Evolutionary conservation across 2,329 filamentous ascomycete genomes (phyloP), one percentile per base, ranked within the genome.

Genomic region (Penicillium sp.): DNA sequence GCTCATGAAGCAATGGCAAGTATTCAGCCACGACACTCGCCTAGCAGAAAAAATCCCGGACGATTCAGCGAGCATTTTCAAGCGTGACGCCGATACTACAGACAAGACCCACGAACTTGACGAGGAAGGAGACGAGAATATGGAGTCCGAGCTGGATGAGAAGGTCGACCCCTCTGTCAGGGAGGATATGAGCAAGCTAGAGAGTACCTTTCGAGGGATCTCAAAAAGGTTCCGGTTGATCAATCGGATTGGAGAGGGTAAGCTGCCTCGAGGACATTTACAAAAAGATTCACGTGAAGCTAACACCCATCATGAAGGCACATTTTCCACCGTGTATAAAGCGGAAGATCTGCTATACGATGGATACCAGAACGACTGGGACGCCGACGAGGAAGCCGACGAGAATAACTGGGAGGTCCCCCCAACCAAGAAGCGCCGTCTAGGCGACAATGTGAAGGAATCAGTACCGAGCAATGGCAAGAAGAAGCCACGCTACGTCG

Each of bases 311-410:
- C 51, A n/a, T 35, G 8, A 62, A 96, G 91, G 94, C 57, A 99
- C 94, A 1, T 99, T 99, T 71, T 97, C 94, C 0, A 97, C 94
- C 1, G 94, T 99, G 12, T 99, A 99, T 81, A 99, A 99, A 73
- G 94, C 95, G 20, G 91, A 97, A 73, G 94, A 99, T 70, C 77
- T 97, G 24, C 81, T 88, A 56, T 96, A 97, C 71, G 84, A 94
- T 62, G 79, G 82, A 58, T 95, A 90, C 73, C 79, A 89, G 61
- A 97, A 97, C 69, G 83, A 87, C 62, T 97, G 93, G 91, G 92
- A 97, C 67, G 71, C 88, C 40, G 81, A 83, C 57, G 81, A 83
- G 61, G 72, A 81, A 62, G 84, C 86, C 43, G 81, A 85, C 55
- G 78, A 81, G 48, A 73, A 78, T n/a, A 82, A 84, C 65, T 91